A percentile compares a stretch with the other conserved stretches of the same genome.
Conservation (phyloP, 768 basidiomycete species). For the Leccinum ochraceum region DNA sequence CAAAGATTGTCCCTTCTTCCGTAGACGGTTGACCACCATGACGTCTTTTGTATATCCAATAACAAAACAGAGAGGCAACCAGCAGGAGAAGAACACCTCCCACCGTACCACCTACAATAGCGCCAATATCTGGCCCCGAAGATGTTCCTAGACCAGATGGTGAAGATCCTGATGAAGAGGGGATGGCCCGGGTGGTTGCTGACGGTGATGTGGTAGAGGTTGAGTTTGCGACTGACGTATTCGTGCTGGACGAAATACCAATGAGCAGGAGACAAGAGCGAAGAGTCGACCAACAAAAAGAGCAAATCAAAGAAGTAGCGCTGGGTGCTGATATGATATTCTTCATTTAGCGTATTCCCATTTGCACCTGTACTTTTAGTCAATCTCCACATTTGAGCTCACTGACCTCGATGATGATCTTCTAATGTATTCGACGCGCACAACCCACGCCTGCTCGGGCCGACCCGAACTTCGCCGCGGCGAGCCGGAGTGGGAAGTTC, state of each 20-base stretch:
- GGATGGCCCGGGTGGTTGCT: too few species aligned
- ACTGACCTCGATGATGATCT: background rate
- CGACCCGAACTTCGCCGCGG: slow-evolving; percentile 1
- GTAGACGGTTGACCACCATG: background rate
- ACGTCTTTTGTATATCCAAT: background rate
- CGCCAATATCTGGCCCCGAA: too few species aligned
- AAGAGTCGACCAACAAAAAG: slow-evolving; percentile 39
- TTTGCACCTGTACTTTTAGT: slow-evolving; percentile 18
- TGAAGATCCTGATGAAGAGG: too few species aligned
- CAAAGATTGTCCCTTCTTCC: background rate
- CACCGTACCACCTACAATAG: too few species aligned
- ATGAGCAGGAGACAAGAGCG: slow-evolving; percentile 38
- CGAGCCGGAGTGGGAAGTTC: background rate
- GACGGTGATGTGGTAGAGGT: too few species aligned
- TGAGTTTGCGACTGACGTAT: too few species aligned
- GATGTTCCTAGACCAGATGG: too few species aligned
- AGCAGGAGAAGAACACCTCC: background rate
- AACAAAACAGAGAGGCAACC: background rate
- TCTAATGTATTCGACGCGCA: background rate
- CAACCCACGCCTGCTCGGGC: background rate
- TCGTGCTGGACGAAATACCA: too few species aligned
- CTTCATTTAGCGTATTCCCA: slow-evolving; percentile 11
- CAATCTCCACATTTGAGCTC: background rate
- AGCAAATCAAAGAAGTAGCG: slow-evolving; percentile 43
- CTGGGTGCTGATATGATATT: background rate